Evolutionary conservation across 495 filamentous ascomycete species (phyloP).

Genomic region (Penicillium parvum): DNA sequence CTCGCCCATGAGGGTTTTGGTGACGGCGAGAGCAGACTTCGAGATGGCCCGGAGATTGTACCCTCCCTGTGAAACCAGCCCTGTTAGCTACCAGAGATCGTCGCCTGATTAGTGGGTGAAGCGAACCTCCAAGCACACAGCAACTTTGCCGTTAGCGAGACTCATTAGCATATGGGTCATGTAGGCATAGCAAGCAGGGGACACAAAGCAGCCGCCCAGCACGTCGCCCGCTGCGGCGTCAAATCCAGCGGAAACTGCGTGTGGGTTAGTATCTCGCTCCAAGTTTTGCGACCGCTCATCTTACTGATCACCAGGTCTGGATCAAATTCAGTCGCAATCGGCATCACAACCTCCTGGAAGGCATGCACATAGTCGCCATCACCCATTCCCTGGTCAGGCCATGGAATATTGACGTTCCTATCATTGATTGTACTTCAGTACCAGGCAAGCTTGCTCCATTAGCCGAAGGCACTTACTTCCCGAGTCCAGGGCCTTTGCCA

Average conservation of each 20-base stretch:
- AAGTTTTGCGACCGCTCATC: constrained; percentile 10
- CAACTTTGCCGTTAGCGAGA: constrained; percentile 84
- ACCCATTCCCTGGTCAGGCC: constrained; percentile 87
- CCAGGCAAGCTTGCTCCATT: no score
- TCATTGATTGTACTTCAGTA: constrained; percentile 12
- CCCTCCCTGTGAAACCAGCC: constrained; percentile 74
- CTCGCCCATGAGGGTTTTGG: constrained; percentile 89
- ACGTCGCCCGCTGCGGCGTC: constrained; percentile 92
- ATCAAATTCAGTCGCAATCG: constrained; percentile 85
- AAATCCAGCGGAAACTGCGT: constrained; percentile 82
- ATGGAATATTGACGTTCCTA: constrained; percentile 93
- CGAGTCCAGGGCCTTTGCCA: constrained; percentile 67
- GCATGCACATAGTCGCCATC: constrained; percentile 96
- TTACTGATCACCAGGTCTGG: constrained; percentile 86
- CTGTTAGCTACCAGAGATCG: background rate
- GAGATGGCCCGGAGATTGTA: constrained; percentile 94
- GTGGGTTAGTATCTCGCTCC: constrained; percentile 11
- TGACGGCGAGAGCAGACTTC: constrained; percentile 85
- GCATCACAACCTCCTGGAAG: constrained; percentile 97
- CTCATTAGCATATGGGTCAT: constrained; percentile 99
- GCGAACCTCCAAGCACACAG: constrained; percentile 75
- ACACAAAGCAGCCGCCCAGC: constrained; percentile 86
- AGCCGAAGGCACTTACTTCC: constrained; percentile 47
- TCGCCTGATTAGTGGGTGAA: background rate
- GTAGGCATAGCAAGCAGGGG: constrained; percentile 87